Evolutionary conservation across 352 stramenopile species (phyloP).

Genomic region (Globisporangium cederbergense): DNA sequence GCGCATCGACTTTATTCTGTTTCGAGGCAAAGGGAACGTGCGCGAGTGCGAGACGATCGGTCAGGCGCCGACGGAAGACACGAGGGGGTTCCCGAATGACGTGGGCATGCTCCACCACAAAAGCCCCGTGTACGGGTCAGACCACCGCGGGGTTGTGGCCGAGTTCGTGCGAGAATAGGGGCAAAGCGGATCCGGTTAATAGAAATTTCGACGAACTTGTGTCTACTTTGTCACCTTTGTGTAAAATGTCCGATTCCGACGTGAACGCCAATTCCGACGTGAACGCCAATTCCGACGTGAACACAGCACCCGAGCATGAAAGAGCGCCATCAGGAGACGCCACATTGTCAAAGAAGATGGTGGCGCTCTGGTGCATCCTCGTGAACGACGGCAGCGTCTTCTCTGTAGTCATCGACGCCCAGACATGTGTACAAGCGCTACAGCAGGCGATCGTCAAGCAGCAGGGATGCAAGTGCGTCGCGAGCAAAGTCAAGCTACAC

Average conservation of each 20-base stretch:
- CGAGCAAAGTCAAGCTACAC: constrained; percentile 11
- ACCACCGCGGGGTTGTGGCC: constrained; percentile 80
- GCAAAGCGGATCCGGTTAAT: not conserved
- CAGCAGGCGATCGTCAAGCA: constrained; percentile 1
- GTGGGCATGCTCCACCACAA: constrained; percentile 72
- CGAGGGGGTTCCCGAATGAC: constrained; percentile 42
- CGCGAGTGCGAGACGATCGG: constrained; percentile 75
- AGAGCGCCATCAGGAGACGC: not conserved
- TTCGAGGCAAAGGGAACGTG: constrained; percentile 56
- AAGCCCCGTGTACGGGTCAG: constrained; percentile 84
- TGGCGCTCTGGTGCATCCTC: constrained; percentile 7
- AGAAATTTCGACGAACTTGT: too few species aligned
- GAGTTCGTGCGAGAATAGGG: constrained; percentile 32
- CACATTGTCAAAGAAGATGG: not conserved
- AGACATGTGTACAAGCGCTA: not conserved
- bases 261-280: not conserved
- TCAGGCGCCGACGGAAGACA: constrained; percentile 68
- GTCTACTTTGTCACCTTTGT: too few species aligned
- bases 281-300: not conserved
- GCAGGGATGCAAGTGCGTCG: constrained; percentile 1
- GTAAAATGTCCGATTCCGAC: not conserved
- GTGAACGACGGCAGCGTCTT: constrained; percentile 9
- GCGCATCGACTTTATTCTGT: constrained; percentile 86
- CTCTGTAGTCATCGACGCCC: not conserved
- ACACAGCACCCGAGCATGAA: not conserved